Evolutionary conservation across 106 monocot genomes (phyloP).

Genomic region (Dendrobium nobile): DNA sequence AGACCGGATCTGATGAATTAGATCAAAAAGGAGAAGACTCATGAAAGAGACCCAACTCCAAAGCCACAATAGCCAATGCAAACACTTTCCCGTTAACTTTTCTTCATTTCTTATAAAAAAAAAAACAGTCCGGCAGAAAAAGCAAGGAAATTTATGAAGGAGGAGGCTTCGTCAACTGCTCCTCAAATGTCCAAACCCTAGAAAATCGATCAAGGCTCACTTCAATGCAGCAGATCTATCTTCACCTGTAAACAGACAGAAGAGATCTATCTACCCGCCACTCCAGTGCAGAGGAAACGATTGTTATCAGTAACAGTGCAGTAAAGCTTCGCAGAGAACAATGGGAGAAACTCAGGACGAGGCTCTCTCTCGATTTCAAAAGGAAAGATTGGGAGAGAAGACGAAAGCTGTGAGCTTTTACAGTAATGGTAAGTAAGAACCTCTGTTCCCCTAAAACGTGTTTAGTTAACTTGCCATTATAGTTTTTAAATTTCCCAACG

Average conservation of each 20-base stretch:
- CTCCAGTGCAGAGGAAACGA: neutral
- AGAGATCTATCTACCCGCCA: neutral
- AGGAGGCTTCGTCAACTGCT: neutral
- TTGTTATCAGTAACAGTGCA: neutral
- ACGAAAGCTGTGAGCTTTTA: slow-evolving; percentile 1
- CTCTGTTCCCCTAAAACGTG: neutral
- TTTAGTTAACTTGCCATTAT: neutral
- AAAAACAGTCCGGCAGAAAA: no score
- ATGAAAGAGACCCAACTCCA: neutral
- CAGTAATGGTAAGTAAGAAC: neutral
- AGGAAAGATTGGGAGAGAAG: neutral
- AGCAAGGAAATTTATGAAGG: neutral
- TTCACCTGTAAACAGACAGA: no score
- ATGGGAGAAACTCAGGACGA: neutral
- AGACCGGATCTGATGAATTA: neutral
- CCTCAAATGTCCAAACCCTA: neutral
- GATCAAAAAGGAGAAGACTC: neutral
- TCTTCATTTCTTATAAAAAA: no score
- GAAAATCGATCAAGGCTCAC: neutral
- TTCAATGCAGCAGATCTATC: neutral
- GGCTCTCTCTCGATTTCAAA: neutral
- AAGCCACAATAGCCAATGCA: neutral
- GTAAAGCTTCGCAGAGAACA: neutral
- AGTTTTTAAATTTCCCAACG: neutral
- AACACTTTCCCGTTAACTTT: neutral